phyloP scores from a whole-genome alignment of 176 grass and related monocot genomes.

The Carex kokanica region DNA sequence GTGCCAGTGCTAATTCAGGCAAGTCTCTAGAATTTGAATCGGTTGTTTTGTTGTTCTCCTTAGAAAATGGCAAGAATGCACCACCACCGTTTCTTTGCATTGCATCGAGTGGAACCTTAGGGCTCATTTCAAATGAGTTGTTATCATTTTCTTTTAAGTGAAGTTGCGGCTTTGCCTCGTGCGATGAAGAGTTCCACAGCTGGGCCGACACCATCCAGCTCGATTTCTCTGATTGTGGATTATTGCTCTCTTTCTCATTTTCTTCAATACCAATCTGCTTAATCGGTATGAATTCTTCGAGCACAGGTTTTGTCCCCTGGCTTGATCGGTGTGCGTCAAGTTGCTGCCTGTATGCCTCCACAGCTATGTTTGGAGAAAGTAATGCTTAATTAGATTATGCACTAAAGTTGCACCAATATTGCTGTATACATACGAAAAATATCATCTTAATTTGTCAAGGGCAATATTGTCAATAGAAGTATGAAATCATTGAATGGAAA shows the following conservation, averaged over 20 bases:
- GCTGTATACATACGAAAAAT: not conserved
- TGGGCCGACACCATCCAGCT: conserved; percentile 98
- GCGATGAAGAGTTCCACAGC: conserved; percentile 64
- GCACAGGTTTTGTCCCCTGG: conserved; percentile 58
- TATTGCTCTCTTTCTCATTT: conserved; percentile 30
- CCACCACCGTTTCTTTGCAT: conserved; percentile 60
- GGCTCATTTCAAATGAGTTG: conserved; percentile 50
- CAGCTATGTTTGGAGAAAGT: conserved; percentile 38
- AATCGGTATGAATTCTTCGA: conserved; percentile 89
- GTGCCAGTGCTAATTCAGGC: conserved; percentile 68
- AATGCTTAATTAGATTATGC: not conserved
- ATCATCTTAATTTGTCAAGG: not conserved
- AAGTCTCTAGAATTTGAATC: conserved; percentile 31
- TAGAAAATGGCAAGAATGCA: conserved; percentile 89
- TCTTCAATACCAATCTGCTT: conserved; percentile 65
- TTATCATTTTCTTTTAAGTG: conserved; percentile 47
- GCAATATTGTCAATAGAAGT: not conserved
- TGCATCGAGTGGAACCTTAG: conserved; percentile 36
- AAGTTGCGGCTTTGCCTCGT: conserved; percentile 39
- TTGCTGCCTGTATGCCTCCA: conserved; percentile 89
- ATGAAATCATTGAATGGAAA: not conserved
- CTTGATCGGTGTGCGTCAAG: conserved; percentile 56
- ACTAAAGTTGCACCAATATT: conserved; percentile 22
- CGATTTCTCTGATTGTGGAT: conserved; percentile 68
- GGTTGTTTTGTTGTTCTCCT: conserved; percentile 49